Base-by-base conservation (phyloP, 257 asterid genomes). In the Agastache rugosa region DNA sequence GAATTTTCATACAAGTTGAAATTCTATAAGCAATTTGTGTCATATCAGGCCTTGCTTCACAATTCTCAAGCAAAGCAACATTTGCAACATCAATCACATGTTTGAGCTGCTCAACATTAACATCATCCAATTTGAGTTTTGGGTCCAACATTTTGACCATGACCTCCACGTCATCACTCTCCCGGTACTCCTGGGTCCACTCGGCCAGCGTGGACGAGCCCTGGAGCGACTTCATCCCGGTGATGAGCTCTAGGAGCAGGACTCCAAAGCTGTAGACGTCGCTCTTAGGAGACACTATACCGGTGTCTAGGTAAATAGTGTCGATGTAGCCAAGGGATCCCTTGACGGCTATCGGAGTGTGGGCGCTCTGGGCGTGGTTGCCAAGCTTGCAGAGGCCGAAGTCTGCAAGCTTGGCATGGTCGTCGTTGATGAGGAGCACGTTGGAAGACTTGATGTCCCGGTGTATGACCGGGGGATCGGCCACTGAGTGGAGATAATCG, bases 181-280 rank as follows among this genome's bases (percentile, higher is more conserved):
- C 79, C 11, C 96, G 71, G 1, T 80, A 74, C 58, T 86, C 91
- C 77, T 85, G 88, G 0, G 97, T 89, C 91, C 89, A 89, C 60
- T 91, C 97, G 0, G 93, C 89, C 16, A 88, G 82, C 1, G 96
- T 91, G 14, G 71, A 74, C 1, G 97, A 89, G 5, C 97, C 94
- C 63, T 89, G 96, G 17, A 82, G 72, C 6, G 94, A 89, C 58
- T 82, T 86, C 50, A 88, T 80, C 63, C 97, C 97, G 0, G 96
- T 89, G 2, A 88, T 77, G 3, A 91, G 89, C 86, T 91, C 97
- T 2, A 91, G 86, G 12, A 89, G 48, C 55, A 91, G 20, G 0
- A 91, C 91, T 1, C 96, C 97, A n/a, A 77, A 91, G 58, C 97
- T 89, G 11, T 89, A 91, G 34, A 91, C 97, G 6, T 91, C 97